These are phyloP conservation scores for Candida wancherniae DNA, from an alignment of 805 yeast genomes.

Conservation along the genomic window DNA sequence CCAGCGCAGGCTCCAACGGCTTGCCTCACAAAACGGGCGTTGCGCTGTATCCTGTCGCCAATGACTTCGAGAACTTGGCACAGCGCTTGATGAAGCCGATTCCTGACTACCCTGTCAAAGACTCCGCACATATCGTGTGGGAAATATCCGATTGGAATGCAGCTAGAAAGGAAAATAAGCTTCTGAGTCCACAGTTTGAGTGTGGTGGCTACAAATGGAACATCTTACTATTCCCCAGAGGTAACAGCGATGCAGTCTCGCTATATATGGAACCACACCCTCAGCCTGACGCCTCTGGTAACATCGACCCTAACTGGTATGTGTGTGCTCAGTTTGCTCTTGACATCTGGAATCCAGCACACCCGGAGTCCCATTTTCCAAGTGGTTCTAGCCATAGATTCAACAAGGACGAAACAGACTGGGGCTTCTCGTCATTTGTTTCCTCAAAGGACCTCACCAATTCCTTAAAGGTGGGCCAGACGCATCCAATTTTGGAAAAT, in stretches of 20 bases:
- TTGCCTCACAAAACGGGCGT: not conserved
- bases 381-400: slow-evolving; percentile 78
- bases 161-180: slow-evolving; percentile 37
- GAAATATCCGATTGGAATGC: slow-evolving; percentile 45
- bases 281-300: slow-evolving; percentile 21
- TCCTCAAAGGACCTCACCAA: slow-evolving; percentile 39
- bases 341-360: slow-evolving; percentile 75
- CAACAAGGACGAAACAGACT: slow-evolving; percentile 71
- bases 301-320: slow-evolving; percentile 55
- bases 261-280: slow-evolving; percentile 77
- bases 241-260: slow-evolving; percentile 59
- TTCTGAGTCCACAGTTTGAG: slow-evolving; percentile 43
- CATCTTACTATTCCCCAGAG: slow-evolving; percentile 71
- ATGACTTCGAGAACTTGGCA: slow-evolving; percentile 25
- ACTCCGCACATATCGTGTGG: slow-evolving; percentile 42
- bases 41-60: slow-evolving; percentile 22
- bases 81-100: slow-evolving; percentile 33
- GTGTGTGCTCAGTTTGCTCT: slow-evolving; percentile 90
- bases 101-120: slow-evolving; percentile 37
- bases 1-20: too few relatives aligned
- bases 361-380: slow-evolving; percentile 54
- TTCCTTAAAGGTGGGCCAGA: slow-evolving; percentile 18
- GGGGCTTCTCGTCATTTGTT: slow-evolving; percentile 88
- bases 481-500: slow-evolving; percentile 42
- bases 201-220: slow-evolving; percentile 67